Base-by-base conservation (phyloP, 192 early-diverging fungal genomes). In the Podila verticillata region DNA sequence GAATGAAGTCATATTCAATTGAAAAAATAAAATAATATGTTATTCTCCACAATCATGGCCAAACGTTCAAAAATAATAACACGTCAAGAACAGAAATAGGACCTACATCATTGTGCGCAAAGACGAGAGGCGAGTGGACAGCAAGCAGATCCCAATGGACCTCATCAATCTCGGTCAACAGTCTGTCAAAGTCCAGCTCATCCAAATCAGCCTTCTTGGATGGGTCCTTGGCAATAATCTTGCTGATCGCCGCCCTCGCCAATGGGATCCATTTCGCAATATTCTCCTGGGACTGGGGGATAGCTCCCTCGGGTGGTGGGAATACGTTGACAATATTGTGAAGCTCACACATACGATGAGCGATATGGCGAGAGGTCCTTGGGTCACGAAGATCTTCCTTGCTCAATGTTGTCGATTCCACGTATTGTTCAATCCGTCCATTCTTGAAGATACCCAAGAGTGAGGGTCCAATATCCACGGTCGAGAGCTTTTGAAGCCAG, bases 71-170 rank as follows among this genome's bases (percentile, higher is more conserved):
- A n/a, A n/a, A n/a, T n/a, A n/a, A n/a, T n/a, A n/a, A n/a, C n/a
- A n/a, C n/a, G n/a, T n/a, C n/a, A n/a, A n/a, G n/a, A n/a, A n/a
- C n/a, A n/a, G n/a, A n/a, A n/a, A n/a, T n/a, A n/a, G n/a, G n/a
- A 80, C 80, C 86, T 87, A 90, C 88, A 72, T 97, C 96, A 65
- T 94, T 96, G 75, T 97, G 96, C 19, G 91, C 90, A 86, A 97
- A 96, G 20, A 97, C 93, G 0, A 95, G 67, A 1, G 95, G 94
- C 6, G 86, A 88, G 32, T 84, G 65, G 17, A 89, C 61, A 3
- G 48, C 34, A 8, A 34, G 44, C 3, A 92, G 59, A 9, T 72
- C 63, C 6, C 64, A 26, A 64, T 90, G 87, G 0, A 86, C 62
- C 22, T 74, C 68, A 3, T 85, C 87, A 7, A 94, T 85, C 28